Conservation (phyloP, 2,329 filamentous ascomycete species). For the Malbranchea zuffiana region DNA sequence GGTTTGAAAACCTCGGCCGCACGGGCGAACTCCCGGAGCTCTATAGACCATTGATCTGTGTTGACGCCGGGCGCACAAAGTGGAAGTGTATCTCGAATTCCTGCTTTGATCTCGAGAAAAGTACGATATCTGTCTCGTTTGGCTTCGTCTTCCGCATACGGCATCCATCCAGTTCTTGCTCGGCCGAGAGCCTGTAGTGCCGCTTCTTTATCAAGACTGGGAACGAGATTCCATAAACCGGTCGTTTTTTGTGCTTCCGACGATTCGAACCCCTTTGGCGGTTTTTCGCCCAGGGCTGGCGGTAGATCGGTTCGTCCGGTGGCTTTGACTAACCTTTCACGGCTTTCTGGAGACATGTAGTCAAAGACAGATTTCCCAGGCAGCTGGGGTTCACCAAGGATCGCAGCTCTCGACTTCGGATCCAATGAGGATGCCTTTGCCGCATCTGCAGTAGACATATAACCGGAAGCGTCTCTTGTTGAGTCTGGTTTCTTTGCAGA, state of each 20-base stretch:
- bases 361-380: conserved; percentile 95
- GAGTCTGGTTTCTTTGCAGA: conserved; percentile 43
- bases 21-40: conserved; percentile 66
- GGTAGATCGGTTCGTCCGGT: conserved; percentile 71
- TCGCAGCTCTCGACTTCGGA: conserved; percentile 61
- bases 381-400: conserved; percentile 69
- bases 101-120: conserved; percentile 70
- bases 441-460: conserved; percentile 61
- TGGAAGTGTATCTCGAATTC: conserved; percentile 48
- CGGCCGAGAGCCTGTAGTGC: conserved; percentile 59
- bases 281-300: conserved; percentile 60
- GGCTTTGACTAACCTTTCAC: conserved; percentile 62
- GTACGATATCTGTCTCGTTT: conserved; percentile 72
- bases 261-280: conserved; percentile 51
- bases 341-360: conserved; percentile 66
- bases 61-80: conserved; percentile 42
- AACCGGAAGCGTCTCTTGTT: conserved; percentile 29
- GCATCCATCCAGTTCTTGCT: conserved; percentile 58
- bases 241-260: conserved; percentile 53
- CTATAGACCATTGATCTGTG: conserved; percentile 65
- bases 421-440: conserved; percentile 67
- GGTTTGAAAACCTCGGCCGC: conserved; percentile 78
- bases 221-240: conserved; percentile 49
- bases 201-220: conserved; percentile 54
- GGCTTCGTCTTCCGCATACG: conserved; percentile 69